Evolutionary conservation across 805 yeast species (phyloP), one percentile per base, ranked within the genome.

Genomic region (Yarrowia keelungensis): DNA sequence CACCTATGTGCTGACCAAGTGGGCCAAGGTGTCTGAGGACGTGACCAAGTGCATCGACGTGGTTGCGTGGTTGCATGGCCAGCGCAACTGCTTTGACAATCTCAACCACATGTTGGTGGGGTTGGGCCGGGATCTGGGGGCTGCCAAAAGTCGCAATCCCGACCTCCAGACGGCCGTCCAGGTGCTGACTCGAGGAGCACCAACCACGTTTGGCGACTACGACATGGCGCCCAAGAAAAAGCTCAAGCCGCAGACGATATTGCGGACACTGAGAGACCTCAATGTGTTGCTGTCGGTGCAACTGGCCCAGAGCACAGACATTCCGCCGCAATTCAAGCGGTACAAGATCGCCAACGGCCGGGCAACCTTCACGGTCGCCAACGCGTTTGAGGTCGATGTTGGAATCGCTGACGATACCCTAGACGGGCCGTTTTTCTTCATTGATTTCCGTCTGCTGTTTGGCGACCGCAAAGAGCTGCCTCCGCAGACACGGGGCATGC

Each of bases 81-180:
- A 92, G 74, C 90, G 91, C 74, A 86, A 84, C 75, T 84, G 83
- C 75, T 93, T 83, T 74, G 89, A 78, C 69, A 87, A 83, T 74
- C 87, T 79, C 47, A 85, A 89, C 19, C 84, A 88, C 79, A 87
- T 89, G 12, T 80, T 92, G 47, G 90, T 88, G 71, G 82, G 83
- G n/a, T 80, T 90, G 32, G 90, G 88, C 71, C 85, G 87, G 65
- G 86, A 89, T n/a, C 78, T 90, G 71, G 85, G 92, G 0, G 90
- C 92, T 38, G 98, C 99, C 0, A 93, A 96, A 74, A 79, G 94
- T 67, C 97, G 97, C 5, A 91, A 92, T 76, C 95, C 97, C 0
- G 99, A 95, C 78, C 77, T 95, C 22, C 84, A 87, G 32, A 93
- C 98, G 0, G 91, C 97, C 0, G 80, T 94, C 72, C 96, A 94